phyloP scores from a whole-genome alignment of 352 stramenopile species.

The Phytopythium mirpurense region DNA sequence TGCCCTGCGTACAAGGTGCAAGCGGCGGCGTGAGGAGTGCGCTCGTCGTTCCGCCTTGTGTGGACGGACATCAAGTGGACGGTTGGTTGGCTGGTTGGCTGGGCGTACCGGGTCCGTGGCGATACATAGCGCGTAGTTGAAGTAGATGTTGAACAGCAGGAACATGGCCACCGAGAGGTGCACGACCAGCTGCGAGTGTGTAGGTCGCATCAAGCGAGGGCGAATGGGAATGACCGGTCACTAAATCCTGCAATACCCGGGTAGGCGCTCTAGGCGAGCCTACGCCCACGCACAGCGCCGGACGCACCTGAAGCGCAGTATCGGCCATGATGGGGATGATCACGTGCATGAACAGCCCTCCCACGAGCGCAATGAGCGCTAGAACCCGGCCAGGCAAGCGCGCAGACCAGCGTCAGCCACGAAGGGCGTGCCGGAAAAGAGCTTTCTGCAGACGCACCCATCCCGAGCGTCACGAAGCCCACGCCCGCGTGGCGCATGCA shows the following conservation, averaged over 20 bases:
- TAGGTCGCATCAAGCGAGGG: no score
- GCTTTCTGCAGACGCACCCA: slow-evolving; percentile 18
- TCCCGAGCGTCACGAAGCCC: slow-evolving; percentile 37
- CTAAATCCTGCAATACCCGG: not conserved
- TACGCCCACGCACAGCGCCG: not conserved
- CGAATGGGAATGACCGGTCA: no score
- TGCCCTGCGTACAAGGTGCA: slow-evolving; percentile 13
- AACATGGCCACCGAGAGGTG: slow-evolving; percentile 26
- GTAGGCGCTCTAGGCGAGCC: no score
- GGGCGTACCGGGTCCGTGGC: slow-evolving; percentile 42
- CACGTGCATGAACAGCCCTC: slow-evolving; percentile 39
- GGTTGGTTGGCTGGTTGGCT: no score
- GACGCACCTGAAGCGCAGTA: slow-evolving; percentile 26
- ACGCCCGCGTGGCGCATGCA: slow-evolving; percentile 40
- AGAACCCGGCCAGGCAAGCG: not conserved
- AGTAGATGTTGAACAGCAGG: slow-evolving; percentile 62
- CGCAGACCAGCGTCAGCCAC: no score
- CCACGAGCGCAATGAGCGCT: slow-evolving; percentile 41
- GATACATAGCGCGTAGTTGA: slow-evolving; percentile 70
- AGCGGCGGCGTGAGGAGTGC: no score
- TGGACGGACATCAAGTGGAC: no score
- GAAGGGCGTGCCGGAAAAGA: not conserved
- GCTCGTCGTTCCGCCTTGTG: no score
- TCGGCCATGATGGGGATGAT: slow-evolving; percentile 48
- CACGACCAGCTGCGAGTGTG: slow-evolving; percentile 23